Evolutionary conservation across 805 yeast genomes (phyloP), one percentile per base, ranked within the genome.

Genomic region (Blastobotrys terrestris): DNA sequence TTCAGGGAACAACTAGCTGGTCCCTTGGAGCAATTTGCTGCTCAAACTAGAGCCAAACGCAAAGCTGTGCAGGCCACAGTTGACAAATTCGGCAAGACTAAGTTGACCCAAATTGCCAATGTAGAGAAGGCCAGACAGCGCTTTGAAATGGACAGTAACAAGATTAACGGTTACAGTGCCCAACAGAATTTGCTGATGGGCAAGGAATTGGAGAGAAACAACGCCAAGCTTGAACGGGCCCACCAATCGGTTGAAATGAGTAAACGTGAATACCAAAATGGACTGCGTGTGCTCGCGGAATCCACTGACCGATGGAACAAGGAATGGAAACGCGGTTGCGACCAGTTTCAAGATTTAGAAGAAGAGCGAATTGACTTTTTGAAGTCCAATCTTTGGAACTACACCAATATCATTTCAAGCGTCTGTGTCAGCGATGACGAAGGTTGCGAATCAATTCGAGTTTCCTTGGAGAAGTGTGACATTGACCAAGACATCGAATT

Each of bases 381-480:
- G 53, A 84, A 87, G 61, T 72, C 84, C 15, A 86, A 83, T 59
- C 67, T 89, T 54, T 89, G 95, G 86, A 85, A 82, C 44, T 87
- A 76, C 62, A 81, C 92, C 46, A 88, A 88, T 67, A 75, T 82
- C 41, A 73, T 86, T 6, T 86, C 95, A 5, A 76, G 87, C 0
- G 74, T 83, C 2, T 89, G 96, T 64, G 91, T 88, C 31, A 79
- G 81, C 44, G 86, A 84, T 61, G 96, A 89, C 63, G 84, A 80
- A 56, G 76, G 85, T 7, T 87, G 85, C 52, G 96, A 89, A 63
- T 73, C 73, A 50, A 77, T 90, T 13, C 77, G 96, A 52, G 65
- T 80, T 5, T 67, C 79, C 1, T 73, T 88, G 50, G 96, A 90
- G 54, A 76, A 78, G 49, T 83, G 90, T 59, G 84, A 81, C 16